Evolutionary conservation across 2,329 filamentous ascomycete genomes (phyloP).

Genomic region (Verticillium tricorpus): DNA sequence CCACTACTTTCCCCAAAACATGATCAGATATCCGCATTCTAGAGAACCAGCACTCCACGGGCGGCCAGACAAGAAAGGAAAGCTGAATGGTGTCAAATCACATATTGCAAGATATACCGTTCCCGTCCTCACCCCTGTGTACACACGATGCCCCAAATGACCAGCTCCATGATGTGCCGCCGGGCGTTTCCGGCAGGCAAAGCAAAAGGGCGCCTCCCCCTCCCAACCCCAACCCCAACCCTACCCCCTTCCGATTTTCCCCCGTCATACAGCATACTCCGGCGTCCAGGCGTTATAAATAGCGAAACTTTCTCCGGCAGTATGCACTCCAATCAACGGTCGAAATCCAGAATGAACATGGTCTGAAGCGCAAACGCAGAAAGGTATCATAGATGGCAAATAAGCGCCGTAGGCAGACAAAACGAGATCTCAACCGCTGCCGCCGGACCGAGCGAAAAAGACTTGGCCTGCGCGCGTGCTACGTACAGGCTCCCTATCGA

Average conservation of each 20-base stretch:
- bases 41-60: neutral
- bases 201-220: neutral
- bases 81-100: neutral
- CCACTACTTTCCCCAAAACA: neutral
- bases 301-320: neutral
- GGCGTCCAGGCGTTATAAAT: conserved; percentile 12
- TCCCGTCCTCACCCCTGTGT: neutral
- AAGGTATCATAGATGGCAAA: conserved; percentile 20
- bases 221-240: neutral
- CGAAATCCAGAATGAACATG: conserved; percentile 1
- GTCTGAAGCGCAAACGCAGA: conserved; percentile 2
- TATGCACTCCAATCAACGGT: neutral
- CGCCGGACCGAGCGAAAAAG: neutral
- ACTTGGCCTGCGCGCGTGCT: neutral
- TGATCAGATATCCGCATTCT: neutral
- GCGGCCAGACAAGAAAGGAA: neutral
- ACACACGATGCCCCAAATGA: conserved; percentile 1
- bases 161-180: conserved; percentile 6
- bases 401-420: neutral
- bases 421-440: neutral
- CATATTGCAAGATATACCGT: conserved; percentile 1
- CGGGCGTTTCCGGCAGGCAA: neutral
- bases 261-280: conserved; percentile 13
- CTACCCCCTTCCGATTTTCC: neutral
- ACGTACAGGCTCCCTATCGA: neutral